Percentiles rank a stretch among this genome's conserved stretches.
These are phyloP conservation scores for Linaria vulgaris DNA, from an alignment of 257 asterid species.

Conservation along the genomic window DNA sequence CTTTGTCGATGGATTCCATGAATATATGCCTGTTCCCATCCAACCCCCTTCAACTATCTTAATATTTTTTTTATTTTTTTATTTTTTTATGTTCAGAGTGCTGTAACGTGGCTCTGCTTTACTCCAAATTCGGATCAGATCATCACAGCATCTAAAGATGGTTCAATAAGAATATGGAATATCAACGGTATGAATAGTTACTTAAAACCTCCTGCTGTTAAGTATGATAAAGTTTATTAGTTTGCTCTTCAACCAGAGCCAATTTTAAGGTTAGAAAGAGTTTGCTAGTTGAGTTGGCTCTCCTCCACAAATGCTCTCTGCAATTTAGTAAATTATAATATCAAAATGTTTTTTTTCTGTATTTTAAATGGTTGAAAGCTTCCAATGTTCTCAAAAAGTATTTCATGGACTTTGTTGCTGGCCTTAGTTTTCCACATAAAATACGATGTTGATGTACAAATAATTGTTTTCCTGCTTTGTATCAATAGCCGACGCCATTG, in stretches of 20 bases:
- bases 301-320: not conserved
- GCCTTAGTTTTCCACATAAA: not conserved
- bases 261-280: constrained; percentile 9
- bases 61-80: not conserved
- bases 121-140: constrained; percentile 82
- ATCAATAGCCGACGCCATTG: constrained; percentile 5
- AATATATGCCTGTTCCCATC: constrained; percentile 4
- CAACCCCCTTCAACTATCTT: constrained; percentile 16
- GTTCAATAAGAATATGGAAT: constrained; percentile 87
- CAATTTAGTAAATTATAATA: constrained; percentile 3
- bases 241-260: constrained; percentile 7
- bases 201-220: not conserved
- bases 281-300: not conserved
- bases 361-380: constrained; percentile 8
- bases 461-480: too few relatives aligned
- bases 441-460: not conserved
- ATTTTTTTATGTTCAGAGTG: constrained; percentile 67
- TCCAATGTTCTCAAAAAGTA: constrained; percentile 3
- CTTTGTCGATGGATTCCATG: constrained; percentile 15
- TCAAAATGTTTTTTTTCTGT: not conserved
- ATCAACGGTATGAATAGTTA: constrained; percentile 68
- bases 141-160: constrained; percentile 95
- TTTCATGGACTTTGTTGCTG: constrained; percentile 3
- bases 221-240: constrained; percentile 4
- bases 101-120: constrained; percentile 98